Conservation (phyloP, 352 stramenopile species). For the Aphanomyces stellatus region DNA sequence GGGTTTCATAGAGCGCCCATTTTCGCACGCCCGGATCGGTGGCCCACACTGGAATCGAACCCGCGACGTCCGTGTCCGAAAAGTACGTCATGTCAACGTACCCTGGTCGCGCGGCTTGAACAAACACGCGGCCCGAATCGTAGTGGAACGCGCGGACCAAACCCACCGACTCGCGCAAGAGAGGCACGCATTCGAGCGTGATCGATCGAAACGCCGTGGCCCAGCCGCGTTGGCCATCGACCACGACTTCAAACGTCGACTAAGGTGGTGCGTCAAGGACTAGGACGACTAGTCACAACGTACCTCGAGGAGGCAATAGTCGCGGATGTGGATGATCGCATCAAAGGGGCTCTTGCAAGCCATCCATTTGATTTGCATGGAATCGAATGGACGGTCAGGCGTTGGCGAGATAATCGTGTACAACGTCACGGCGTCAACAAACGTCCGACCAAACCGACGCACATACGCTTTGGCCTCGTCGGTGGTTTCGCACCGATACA, state of each 20-base stretch:
- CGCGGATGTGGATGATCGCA: neutral
- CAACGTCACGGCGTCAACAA: neutral
- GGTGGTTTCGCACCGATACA: neutral
- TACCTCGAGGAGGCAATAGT: neutral
- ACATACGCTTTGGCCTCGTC: neutral
- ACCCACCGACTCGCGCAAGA: neutral
- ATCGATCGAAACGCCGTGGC: neutral
- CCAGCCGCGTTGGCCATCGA: neutral
- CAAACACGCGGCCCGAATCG: neutral
- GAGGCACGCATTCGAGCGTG: neutral
- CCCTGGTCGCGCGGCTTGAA: neutral
- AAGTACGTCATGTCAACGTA: neutral
- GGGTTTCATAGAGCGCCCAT: neutral
- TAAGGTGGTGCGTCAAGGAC: neutral
- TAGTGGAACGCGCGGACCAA: neutral
- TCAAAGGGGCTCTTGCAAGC: neutral
- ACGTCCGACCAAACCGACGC: neutral
- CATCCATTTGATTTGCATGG: neutral
- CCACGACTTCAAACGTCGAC: neutral
- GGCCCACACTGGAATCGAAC: neutral
- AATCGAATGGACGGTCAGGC: neutral
- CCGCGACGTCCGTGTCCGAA: neutral
- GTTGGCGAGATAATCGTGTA: neutral
- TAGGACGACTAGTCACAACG: neutral
- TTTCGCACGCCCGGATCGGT: too few species aligned